Percentiles rank a stretch among this genome's conserved stretches.
phyloP scores from a whole-genome alignment of 2,329 filamentous ascomycete genomes.

The Tolypocladium ovalisporum region DNA sequence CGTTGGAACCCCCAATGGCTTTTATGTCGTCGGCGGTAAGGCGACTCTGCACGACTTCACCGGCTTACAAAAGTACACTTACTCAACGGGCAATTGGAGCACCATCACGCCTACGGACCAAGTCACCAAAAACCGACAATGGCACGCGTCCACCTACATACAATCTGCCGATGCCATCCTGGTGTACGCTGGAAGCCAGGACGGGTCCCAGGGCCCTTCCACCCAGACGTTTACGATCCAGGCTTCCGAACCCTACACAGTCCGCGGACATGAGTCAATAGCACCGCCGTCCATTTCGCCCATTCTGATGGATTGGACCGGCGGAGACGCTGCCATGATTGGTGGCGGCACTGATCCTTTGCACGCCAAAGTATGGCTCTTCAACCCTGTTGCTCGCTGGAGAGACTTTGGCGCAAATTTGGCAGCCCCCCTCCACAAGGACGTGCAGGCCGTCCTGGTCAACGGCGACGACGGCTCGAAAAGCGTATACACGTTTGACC shows the following conservation, averaged over 20 bases:
- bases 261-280: slow-evolving; percentile 46
- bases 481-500: slow-evolving; percentile 68
- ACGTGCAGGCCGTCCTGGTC: slow-evolving; percentile 55
- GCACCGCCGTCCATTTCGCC: slow-evolving; percentile 57
- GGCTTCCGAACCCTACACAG: slow-evolving; percentile 51
- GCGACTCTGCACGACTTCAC: slow-evolving; percentile 44
- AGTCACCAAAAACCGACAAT: slow-evolving; percentile 56
- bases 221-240: slow-evolving; percentile 67
- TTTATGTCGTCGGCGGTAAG: slow-evolving; percentile 75
- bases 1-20: slow-evolving; percentile 56
- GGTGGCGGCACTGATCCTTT: slow-evolving; percentile 48
- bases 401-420: slow-evolving; percentile 54
- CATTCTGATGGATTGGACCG: slow-evolving; percentile 64
- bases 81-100: slow-evolving; percentile 42
- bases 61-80: slow-evolving; percentile 62
- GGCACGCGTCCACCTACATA: slow-evolving; percentile 70
- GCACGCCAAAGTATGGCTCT: slow-evolving; percentile 59
- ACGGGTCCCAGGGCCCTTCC: slow-evolving; percentile 45
- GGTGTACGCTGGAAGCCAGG: slow-evolving; percentile 67
- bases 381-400: slow-evolving; percentile 55
- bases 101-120: slow-evolving; percentile 29
- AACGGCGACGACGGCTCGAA: slow-evolving; percentile 66
- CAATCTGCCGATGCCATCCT: slow-evolving; percentile 60
- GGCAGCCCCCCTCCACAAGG: slow-evolving; percentile 42
- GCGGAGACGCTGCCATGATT: slow-evolving; percentile 59